phyloP scores from a whole-genome alignment of 208 protist species.

The Herpetomonas muscarum region DNA sequence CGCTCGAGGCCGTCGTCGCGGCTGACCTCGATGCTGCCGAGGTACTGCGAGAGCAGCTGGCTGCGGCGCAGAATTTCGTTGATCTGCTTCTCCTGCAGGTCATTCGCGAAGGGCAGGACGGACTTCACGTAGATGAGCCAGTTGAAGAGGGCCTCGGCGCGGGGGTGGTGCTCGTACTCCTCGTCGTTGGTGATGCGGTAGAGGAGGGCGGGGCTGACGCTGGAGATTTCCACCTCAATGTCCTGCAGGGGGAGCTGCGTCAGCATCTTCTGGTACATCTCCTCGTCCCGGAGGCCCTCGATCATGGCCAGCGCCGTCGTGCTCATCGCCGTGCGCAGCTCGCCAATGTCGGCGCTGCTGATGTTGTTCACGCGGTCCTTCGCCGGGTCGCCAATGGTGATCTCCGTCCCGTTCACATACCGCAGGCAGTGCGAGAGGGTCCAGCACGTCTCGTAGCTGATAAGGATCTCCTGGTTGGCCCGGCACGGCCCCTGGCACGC shows the following conservation, averaged over 20 bases:
- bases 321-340: constrained; percentile 47
- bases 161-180: constrained; percentile 36
- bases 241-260: constrained; percentile 49
- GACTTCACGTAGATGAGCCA: constrained; percentile 70
- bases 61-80: constrained; percentile 38
- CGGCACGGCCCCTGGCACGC: constrained; percentile 90
- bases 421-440: constrained; percentile 33
- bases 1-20: constrained; percentile 68
- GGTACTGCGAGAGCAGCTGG: constrained; percentile 25
- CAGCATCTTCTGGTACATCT: constrained; percentile 44
- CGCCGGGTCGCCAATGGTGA: constrained; percentile 7
- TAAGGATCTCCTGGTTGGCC: constrained; percentile 75
- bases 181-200: constrained; percentile 32
- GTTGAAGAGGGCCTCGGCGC: constrained; percentile 64
- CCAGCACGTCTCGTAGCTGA: constrained; percentile 53
- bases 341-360: constrained; percentile 26
- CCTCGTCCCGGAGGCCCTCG: constrained; percentile 57
- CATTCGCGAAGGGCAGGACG: constrained; percentile 35
- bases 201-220: constrained; percentile 22
- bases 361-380: constrained; percentile 26
- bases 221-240: constrained; percentile 43
- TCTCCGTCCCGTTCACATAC: constrained; percentile 15
- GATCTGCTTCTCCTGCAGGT: constrained; percentile 36
- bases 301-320: constrained; percentile 61
- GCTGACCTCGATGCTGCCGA: constrained; percentile 73